phyloP scores from a whole-genome alignment of 495 filamentous ascomycete species.

The Penicillium pulvis region DNA sequence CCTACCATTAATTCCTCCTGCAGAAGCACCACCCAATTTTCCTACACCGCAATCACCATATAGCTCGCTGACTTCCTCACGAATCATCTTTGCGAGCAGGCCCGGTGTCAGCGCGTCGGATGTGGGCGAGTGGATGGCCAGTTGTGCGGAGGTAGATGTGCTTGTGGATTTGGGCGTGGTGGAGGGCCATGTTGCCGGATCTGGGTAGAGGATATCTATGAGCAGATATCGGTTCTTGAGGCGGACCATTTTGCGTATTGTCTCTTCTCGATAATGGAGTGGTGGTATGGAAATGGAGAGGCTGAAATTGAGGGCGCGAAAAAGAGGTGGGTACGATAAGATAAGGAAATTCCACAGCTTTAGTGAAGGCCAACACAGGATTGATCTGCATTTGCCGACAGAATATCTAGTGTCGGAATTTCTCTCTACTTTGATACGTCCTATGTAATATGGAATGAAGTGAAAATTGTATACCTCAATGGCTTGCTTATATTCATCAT shows the following conservation, averaged over 20 bases:
- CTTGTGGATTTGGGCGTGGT: slow-evolving; percentile 2
- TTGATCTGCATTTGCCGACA: not conserved
- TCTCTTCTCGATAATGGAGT: too few relatives aligned
- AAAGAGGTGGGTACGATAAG: not conserved
- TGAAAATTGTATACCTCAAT: slow-evolving; percentile 2
- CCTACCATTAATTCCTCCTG: slow-evolving; percentile 65
- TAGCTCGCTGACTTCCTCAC: slow-evolving; percentile 64
- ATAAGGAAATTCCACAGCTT: not conserved
- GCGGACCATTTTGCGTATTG: slow-evolving; percentile 82
- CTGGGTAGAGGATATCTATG: slow-evolving; percentile 86
- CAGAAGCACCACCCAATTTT: slow-evolving; percentile 50
- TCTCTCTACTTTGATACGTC: not conserved
- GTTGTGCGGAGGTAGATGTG: slow-evolving; percentile 29
- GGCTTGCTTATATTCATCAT: slow-evolving; percentile 23
- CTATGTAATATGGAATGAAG: not conserved
- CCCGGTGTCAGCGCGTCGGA: slow-evolving; percentile 63
- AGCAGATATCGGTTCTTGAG: slow-evolving; percentile 94
- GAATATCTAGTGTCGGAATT: not conserved
- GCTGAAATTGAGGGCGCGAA: not conserved
- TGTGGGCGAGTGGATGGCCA: slow-evolving; percentile 77
- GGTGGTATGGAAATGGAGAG: not conserved
- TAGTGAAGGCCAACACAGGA: too few relatives aligned
- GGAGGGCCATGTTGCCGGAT: slow-evolving; percentile 42
- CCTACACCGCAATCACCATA: slow-evolving; percentile 95
- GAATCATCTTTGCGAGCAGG: slow-evolving; percentile 65